phyloP scores from a whole-genome alignment of 225 moss, liverwort and hornwort genomes.

The Thuidium tamariscinum region DNA sequence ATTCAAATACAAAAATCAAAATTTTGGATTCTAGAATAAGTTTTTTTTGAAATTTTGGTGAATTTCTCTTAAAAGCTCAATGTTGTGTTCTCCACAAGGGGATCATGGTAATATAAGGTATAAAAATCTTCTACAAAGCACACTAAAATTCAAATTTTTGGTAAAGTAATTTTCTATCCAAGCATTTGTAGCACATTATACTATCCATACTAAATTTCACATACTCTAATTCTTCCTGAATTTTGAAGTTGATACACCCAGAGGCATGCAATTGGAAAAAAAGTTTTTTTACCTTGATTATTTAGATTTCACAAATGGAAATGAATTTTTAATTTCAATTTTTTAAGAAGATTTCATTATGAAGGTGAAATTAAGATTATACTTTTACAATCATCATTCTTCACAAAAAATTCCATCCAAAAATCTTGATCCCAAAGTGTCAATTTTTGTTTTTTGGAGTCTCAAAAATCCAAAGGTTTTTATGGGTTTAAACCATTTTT shows the following conservation, averaged over 20 bases:
- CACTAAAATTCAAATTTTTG: neutral
- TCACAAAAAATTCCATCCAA: neutral
- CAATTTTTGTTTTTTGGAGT: fast-evolving
- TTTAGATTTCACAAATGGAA: neutral
- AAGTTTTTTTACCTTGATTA: fast-evolving
- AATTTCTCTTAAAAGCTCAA: neutral
- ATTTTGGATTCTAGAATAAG: fast-evolving
- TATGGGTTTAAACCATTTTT: neutral
- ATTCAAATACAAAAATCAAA: neutral
- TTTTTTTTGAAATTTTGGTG: neutral
- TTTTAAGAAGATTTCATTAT: neutral
- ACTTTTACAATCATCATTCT: too few relatives aligned
- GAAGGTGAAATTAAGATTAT: neutral
- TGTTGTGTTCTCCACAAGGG: neutral
- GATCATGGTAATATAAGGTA: neutral
- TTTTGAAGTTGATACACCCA: neutral
- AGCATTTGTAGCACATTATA: neutral
- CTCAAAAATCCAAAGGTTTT: neutral
- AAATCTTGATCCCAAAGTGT: neutral
- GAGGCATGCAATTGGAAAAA: fast-evolving
- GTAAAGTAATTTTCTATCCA: neutral
- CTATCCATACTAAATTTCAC: neutral
- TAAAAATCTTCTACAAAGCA: neutral
- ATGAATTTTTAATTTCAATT: neutral
- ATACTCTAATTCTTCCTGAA: neutral